A percentile compares a stretch with the other conserved stretches of the same genome.
Evolutionary conservation across 495 filamentous ascomycete genomes (phyloP).

Genomic region (Tuber brumale): DNA sequence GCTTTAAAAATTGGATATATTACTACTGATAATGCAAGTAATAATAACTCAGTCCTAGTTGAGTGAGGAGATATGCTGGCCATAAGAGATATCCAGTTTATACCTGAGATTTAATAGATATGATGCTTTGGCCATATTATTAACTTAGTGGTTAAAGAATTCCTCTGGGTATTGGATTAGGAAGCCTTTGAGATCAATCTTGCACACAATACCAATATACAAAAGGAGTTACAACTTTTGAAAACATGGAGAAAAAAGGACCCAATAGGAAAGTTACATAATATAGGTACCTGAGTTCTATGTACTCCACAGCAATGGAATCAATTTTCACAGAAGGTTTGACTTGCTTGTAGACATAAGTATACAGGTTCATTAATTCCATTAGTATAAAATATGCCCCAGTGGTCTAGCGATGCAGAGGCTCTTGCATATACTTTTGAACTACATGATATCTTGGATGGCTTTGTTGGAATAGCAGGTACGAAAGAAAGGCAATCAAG

Average conservation of each 20-base stretch:
- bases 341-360: background rate
- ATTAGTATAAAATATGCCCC: background rate
- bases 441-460: background rate
- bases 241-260: too few relatives aligned
- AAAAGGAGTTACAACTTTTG: background rate
- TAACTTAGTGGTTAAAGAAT: too few relatives aligned
- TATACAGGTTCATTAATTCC: background rate
- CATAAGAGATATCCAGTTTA: too few relatives aligned
- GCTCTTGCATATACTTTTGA: background rate
- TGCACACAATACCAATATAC: background rate
- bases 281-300: too few relatives aligned
- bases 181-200: background rate
- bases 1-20: background rate
- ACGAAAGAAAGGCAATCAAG: background rate
- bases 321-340: background rate
- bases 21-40: too few relatives aligned
- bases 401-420: background rate
- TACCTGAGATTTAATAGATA: too few relatives aligned
- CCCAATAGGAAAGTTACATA: too few relatives aligned
- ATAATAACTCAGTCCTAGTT: too few relatives aligned
- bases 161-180: too few relatives aligned
- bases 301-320: background rate
- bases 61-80: background rate
- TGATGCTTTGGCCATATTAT: too few relatives aligned
- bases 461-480: background rate